Percentiles rank a stretch among this genome's conserved stretches.
phyloP scores from a whole-genome alignment of 1,139 yeast species.

The Hyphopichia khmerensis region DNA sequence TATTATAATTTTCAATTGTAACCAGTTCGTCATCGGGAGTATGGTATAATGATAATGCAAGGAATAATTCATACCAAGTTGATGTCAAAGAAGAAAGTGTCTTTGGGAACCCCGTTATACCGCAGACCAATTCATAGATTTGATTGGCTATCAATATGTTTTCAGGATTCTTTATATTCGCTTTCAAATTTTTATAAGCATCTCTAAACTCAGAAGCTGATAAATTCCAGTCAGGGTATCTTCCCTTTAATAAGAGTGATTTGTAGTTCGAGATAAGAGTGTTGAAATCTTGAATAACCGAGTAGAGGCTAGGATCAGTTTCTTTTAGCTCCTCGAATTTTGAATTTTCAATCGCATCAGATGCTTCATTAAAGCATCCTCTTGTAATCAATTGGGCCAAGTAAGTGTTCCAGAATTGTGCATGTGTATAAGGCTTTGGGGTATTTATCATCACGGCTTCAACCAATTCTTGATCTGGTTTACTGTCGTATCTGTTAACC shows the following conservation, averaged over 20 bases:
- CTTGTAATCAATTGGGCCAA: constrained; percentile 57
- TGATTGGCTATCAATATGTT: constrained; percentile 33
- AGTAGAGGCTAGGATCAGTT: constrained; percentile 25
- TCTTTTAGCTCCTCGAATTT: constrained; percentile 37
- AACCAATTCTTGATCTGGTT: constrained; percentile 53
- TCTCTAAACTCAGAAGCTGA: constrained; percentile 53
- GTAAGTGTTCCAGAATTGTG: constrained; percentile 62
- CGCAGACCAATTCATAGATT: constrained; percentile 41
- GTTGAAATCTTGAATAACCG: constrained; percentile 49
- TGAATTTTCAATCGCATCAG: constrained; percentile 43
- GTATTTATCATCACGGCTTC: constrained; percentile 43
- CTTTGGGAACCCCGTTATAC: constrained; percentile 54
- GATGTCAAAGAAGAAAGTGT: constrained; percentile 48
- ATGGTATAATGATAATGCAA: constrained; percentile 61
- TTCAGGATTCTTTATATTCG: constrained; percentile 17
- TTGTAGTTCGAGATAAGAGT: constrained; percentile 40
- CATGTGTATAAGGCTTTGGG: constrained; percentile 51
- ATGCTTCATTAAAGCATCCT: constrained; percentile 61
- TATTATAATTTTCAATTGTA: constrained; percentile 32
- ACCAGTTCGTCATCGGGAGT: constrained; percentile 44
- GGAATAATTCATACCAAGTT: constrained; percentile 72
- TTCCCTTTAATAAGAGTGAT: constrained; percentile 38
- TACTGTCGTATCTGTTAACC: constrained; percentile 65
- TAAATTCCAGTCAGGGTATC: constrained; percentile 52
- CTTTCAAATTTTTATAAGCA: constrained; percentile 23